Base-by-base conservation (phyloP, 495 filamentous ascomycete species). In the Letharia lupina region DNA sequence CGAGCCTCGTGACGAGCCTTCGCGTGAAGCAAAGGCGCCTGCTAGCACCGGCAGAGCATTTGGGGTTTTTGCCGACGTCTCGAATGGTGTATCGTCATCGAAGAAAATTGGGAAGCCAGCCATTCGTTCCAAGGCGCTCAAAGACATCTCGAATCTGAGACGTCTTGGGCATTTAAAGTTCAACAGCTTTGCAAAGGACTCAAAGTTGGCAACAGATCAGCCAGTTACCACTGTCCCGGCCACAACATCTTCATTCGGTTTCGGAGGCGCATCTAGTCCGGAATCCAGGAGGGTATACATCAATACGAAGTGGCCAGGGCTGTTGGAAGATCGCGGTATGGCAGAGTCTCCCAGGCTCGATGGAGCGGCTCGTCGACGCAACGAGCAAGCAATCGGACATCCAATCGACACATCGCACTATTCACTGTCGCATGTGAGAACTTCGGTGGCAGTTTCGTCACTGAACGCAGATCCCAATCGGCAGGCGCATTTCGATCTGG, bases 71-170 rank as follows among this genome's bases (percentile, higher is more conserved):
- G 7, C 23, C 41, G 64, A 65, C 16, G 20, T 3, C 0, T 4
- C 9, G 35, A 41, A 60, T 20, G 31, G 18, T 20, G 23, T 10
- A 8, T 7, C 20, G 11, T 42, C 35, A 13, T 7, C 8, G 1
- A 18, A 9, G 16, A 8, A 16, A 5, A 6, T 28, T 18, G n/a
- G 4, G 7, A 28, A 33, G 23, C 57, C 15, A 13, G 2, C 20
- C 8, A 10, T 23, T 9, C 8, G 16, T 23, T 41, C n/a, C 7
- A 20, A 65, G 20, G 45, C 45, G 12, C 56, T 65, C 5, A 65
- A 65, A 28, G 64, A 65, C 37, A 33, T 65, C 11, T 65, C 64
- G 4, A 65, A 65, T 8, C 10, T 65, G 37, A 33, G 64, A 10
- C 64, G 45, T 20, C 64, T 44, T 28, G 64, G 57, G 16, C 61